Evolutionary conservation across 129 eudicot species (phyloP).

Genomic region (Ambrosia trifida): DNA sequence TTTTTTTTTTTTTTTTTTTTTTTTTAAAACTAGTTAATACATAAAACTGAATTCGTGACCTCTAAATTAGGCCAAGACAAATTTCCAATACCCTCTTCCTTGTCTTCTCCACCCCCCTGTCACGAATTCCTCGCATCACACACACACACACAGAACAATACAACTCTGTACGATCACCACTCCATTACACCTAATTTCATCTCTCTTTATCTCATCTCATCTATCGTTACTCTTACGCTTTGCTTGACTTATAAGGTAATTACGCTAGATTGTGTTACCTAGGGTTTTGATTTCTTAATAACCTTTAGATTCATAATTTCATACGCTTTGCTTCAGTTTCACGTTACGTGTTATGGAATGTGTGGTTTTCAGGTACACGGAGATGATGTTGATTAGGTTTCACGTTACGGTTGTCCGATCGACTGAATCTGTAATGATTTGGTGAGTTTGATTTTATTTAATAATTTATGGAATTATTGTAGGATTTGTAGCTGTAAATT

Average conservation of each 20-base stretch:
- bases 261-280: background rate
- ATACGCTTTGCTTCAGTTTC: conserved; percentile 29
- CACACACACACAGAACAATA: background rate
- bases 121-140: conserved; percentile 26
- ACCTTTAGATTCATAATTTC: conserved; percentile 28
- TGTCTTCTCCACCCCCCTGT: conserved; percentile 26
- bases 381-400: conserved; percentile 19
- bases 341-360: conserved; percentile 23
- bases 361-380: conserved; percentile 21
- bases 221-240: conserved; percentile 15
- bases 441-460: conserved; percentile 21
- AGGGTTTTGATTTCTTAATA: conserved; percentile 24
- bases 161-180: conserved; percentile 21
- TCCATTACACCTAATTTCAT: conserved; percentile 13
- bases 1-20: no score
- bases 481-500: background rate
- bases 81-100: conserved; percentile 15
- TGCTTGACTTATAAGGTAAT: conserved; percentile 21
- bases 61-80: conserved; percentile 1
- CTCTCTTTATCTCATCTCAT: conserved; percentile 22
- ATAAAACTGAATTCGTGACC: background rate
- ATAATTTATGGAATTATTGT: conserved; percentile 1
- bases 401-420: conserved; percentile 30
- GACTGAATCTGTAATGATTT: conserved; percentile 20
- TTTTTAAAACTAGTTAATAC: no score